Conservation (phyloP, 163 green algal species). For the Chloromonas sp. region DNA sequence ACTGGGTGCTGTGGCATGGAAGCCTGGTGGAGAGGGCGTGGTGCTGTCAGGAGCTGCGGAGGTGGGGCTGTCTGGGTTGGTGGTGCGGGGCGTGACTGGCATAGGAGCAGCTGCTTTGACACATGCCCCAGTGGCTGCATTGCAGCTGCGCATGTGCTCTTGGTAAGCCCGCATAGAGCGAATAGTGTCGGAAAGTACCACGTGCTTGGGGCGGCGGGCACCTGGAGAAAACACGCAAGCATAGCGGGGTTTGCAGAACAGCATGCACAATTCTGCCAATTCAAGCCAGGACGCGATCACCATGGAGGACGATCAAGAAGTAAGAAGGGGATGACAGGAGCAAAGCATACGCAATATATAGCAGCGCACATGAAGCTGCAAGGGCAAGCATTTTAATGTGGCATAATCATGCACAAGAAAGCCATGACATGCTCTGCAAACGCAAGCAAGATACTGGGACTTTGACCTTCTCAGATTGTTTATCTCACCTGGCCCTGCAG, state of each 20-base stretch:
- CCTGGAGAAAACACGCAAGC: background rate
- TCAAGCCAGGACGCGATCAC: background rate
- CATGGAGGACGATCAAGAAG: background rate
- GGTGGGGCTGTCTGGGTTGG: background rate
- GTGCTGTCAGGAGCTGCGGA: background rate
- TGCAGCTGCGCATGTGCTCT: background rate
- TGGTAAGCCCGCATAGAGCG: conserved; percentile 57
- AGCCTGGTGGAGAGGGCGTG: background rate
- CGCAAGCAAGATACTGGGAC: too few species aligned
- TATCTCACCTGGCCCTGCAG: background rate
- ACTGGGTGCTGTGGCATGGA: background rate
- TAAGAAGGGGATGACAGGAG: background rate
- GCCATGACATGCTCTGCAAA: too few species aligned
- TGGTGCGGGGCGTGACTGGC: background rate
- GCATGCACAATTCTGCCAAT: background rate
- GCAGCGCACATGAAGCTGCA: background rate
- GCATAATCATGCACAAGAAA: too few species aligned
- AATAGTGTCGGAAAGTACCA: conserved; percentile 75
- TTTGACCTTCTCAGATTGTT: background rate
- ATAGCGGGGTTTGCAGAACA: too few species aligned
- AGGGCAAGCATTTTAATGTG: too few species aligned
- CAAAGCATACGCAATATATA: background rate
- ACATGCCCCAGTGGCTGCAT: background rate
- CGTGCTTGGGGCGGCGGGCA: conserved; percentile 64
- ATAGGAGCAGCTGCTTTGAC: background rate